A percentile compares a stretch with the other conserved stretches of the same genome.
Conservation (phyloP, 768 basidiomycete genomes). For the Panaeolus cyanescens region DNA sequence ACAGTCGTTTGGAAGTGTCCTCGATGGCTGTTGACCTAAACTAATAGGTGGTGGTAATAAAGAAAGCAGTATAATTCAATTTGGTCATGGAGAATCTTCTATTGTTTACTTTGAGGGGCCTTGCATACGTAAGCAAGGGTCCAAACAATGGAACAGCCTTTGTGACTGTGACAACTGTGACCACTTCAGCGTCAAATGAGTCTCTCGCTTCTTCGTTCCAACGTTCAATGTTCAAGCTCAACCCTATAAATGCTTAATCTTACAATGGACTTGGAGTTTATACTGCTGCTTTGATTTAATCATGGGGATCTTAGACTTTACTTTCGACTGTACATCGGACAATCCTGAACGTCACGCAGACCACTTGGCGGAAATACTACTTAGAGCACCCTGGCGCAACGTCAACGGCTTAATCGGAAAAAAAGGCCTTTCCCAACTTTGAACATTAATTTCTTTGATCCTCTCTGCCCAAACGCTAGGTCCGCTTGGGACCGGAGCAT, state of each 20-base stretch:
- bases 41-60: not conserved
- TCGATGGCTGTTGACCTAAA: not conserved
- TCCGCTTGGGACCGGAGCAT: too few species aligned
- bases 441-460: too few species aligned
- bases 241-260: too few species aligned
- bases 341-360: not conserved
- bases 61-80: not conserved
- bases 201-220: too few species aligned
- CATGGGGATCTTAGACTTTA: not conserved
- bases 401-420: too few species aligned
- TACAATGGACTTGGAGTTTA: too few species aligned
- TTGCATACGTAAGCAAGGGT: not conserved
- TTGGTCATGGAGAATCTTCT: not conserved
- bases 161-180: not conserved
- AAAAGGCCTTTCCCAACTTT: too few species aligned
- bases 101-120: not conserved
- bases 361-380: not conserved
- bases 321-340: not conserved
- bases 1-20: not conserved
- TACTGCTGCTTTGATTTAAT: too few species aligned
- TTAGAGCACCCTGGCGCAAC: too few species aligned
- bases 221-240: not conserved
- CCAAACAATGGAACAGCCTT: not conserved
- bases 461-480: too few species aligned
- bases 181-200: too few species aligned